phyloP scores from a whole-genome alignment of 768 basidiomycete genomes.

The Suillus fuscotomentosus region DNA sequence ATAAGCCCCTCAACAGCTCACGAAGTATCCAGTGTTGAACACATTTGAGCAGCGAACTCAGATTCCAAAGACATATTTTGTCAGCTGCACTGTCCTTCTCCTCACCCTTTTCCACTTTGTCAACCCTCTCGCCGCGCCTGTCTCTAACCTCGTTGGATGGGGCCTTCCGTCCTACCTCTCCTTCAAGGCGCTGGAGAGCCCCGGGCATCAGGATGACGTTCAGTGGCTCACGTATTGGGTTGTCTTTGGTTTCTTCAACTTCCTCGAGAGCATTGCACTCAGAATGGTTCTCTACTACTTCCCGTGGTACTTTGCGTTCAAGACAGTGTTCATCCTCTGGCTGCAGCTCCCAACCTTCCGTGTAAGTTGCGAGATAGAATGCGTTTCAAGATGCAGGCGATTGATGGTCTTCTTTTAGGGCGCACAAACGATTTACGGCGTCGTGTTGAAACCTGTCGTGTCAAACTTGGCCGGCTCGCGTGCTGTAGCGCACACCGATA shows the following conservation, averaged over 20 bases:
- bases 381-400: background rate
- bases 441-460: conserved; percentile 78
- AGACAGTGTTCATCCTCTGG: conserved; percentile 90
- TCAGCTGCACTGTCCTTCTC: conserved; percentile 67
- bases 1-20: conserved; percentile 46
- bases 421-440: conserved; percentile 78
- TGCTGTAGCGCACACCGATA: conserved; percentile 45
- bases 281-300: conserved; percentile 86
- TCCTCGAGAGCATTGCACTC: conserved; percentile 84
- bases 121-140: conserved; percentile 88
- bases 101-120: conserved; percentile 75
- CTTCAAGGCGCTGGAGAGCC: conserved; percentile 88
- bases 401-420: conserved; percentile 50
- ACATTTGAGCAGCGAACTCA: conserved; percentile 87
- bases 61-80: conserved; percentile 89
- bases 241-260: conserved; percentile 91
- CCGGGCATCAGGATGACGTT: conserved; percentile 79
- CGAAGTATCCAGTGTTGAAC: conserved; percentile 85
- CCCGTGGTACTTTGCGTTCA: conserved; percentile 94
- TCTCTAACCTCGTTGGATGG: conserved; percentile 96
- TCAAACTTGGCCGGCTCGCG: conserved; percentile 53
- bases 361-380: conserved; percentile 46
- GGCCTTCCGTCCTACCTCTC: conserved; percentile 93
- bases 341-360: conserved; percentile 84
- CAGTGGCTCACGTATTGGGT: conserved; percentile 99